Evolutionary conservation across 441 rosid genomes (phyloP).

Genomic region (Pelargonium australe): DNA sequence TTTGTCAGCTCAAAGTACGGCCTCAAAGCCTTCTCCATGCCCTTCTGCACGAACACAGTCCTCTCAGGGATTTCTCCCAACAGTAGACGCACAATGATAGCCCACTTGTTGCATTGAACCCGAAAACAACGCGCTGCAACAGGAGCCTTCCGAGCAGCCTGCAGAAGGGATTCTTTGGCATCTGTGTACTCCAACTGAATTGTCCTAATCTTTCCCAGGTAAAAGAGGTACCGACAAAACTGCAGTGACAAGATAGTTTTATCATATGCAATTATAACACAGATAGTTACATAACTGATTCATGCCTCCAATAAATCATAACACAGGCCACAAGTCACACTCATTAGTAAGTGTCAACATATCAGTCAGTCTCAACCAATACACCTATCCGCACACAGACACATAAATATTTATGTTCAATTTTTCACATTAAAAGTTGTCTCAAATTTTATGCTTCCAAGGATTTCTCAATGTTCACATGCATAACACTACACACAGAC

Average conservation of each 20-base stretch:
- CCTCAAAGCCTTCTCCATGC: slow-evolving; percentile 72
- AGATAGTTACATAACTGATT: neutral
- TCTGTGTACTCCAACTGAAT: slow-evolving; percentile 76
- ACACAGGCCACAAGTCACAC: too few species aligned
- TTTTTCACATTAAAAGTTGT: too few species aligned
- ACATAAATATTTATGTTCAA: too few species aligned
- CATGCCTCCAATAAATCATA: too few species aligned
- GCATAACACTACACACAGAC: too few species aligned
- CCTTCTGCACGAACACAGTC: slow-evolving; percentile 66
- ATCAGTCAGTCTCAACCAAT: too few species aligned
- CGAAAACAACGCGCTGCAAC: slow-evolving; percentile 65
- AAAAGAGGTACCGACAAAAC: slow-evolving; percentile 70
- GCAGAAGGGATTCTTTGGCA: slow-evolving; percentile 70
- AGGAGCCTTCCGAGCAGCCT: slow-evolving; percentile 74
- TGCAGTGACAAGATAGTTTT: slow-evolving; percentile 27
- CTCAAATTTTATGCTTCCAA: too few species aligned
- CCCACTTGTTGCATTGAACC: slow-evolving; percentile 76
- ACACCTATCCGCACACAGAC: too few species aligned
- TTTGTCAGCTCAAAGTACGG: slow-evolving; percentile 83
- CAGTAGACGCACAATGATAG: slow-evolving; percentile 52
- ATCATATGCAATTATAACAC: slow-evolving; percentile 1
- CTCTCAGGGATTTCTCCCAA: slow-evolving; percentile 75
- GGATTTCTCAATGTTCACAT: too few species aligned
- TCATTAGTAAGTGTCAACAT: too few species aligned
- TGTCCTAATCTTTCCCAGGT: slow-evolving; percentile 68